A percentile compares a stretch with the other conserved stretches of the same genome.
phyloP scores from a whole-genome alignment of 2,329 filamentous ascomycete species.

The Colletotrichum lentis region DNA sequence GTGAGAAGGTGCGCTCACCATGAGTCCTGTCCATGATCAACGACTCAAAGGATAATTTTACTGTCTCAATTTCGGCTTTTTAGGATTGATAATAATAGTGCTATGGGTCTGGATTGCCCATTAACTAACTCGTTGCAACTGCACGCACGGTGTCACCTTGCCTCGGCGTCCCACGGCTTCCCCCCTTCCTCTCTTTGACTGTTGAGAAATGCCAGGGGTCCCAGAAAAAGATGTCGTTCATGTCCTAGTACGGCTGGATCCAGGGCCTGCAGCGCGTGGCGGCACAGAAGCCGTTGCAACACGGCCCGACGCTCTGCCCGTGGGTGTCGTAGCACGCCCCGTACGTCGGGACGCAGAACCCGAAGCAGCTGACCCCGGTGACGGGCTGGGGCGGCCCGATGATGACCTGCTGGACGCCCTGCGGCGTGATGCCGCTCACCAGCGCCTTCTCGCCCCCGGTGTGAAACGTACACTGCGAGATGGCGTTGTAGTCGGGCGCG shows the following conservation, averaged over 20 bases:
- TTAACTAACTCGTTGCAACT: too few species aligned
- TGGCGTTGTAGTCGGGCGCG: constrained; percentile 54
- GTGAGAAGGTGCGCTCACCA: too few species aligned
- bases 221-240: fast-evolving
- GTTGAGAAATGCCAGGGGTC: fast-evolving
- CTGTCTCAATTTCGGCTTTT: too few species aligned
- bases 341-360: constrained; percentile 53
- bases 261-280: constrained; percentile 54
- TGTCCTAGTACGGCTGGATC: constrained; percentile 35
- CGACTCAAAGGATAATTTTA: too few species aligned
- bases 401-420: constrained; percentile 51
- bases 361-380: constrained; percentile 52
- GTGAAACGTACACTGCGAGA: constrained; percentile 54
- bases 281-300: constrained; percentile 56
- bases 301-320: constrained; percentile 49
- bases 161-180: too few species aligned
- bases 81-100: too few species aligned
- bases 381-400: constrained; percentile 57
- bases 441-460: constrained; percentile 48
- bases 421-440: constrained; percentile 43
- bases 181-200: fast-evolving
- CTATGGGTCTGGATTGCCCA: too few species aligned
- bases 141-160: too few species aligned
- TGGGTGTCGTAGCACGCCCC: constrained; percentile 49
- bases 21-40: too few species aligned